Evolutionary conservation across 371 early-diverging fungal genomes (phyloP).

Genomic region (Amoeboradix gromovi): DNA sequence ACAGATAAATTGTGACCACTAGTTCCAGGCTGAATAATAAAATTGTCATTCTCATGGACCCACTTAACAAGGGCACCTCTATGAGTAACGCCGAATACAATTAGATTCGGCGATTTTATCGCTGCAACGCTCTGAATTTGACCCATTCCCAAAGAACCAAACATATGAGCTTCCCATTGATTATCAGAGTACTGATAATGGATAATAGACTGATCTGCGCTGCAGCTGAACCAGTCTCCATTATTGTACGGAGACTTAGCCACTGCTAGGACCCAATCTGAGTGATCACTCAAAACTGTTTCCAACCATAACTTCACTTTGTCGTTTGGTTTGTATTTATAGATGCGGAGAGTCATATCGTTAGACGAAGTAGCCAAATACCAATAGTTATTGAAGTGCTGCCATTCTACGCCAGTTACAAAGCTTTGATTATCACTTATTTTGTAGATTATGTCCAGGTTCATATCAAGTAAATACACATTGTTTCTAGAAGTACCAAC

Average conservation of each 20-base stretch:
- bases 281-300: constrained; percentile 67
- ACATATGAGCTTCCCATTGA: not conserved
- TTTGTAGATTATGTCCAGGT: not conserved
- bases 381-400: not conserved
- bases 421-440: not conserved
- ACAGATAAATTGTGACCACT: not conserved
- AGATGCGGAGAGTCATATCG: not conserved
- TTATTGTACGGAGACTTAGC: not conserved
- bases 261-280: constrained; percentile 73
- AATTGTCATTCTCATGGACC: not conserved
- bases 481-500: not conserved
- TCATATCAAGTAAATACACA: not conserved
- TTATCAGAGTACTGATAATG: not conserved
- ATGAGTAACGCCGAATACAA: not conserved
- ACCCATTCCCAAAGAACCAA: not conserved
- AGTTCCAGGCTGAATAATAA: not conserved
- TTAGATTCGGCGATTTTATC: not conserved
- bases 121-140: not conserved
- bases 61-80: not conserved
- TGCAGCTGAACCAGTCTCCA: not conserved
- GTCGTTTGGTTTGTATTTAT: not conserved
- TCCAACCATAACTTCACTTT: constrained; percentile 7
- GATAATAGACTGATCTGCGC: not conserved
- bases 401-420: not conserved
- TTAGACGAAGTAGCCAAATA: not conserved